phyloP scores from a whole-genome alignment of 1,284 basidiomycete species.

The Heimioporus punctisporus region DNA sequence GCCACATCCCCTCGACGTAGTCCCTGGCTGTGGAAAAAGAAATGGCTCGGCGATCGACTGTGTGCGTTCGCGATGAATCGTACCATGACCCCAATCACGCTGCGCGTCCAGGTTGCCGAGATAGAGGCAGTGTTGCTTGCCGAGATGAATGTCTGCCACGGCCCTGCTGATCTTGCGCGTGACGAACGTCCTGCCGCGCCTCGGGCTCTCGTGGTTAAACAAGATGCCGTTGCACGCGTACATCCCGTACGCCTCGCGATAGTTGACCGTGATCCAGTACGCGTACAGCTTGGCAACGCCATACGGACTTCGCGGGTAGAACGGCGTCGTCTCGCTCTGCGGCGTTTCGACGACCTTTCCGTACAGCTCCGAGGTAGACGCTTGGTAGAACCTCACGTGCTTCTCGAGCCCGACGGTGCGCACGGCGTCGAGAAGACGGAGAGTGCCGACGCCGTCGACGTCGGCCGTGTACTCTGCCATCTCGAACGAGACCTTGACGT shows the following conservation, averaged over 20 bases:
- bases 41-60: conserved; percentile 11
- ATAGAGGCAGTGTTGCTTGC: conserved; percentile 86
- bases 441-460: conserved; percentile 89
- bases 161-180: conserved; percentile 92
- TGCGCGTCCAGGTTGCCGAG: conserved; percentile 90
- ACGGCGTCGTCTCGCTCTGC: conserved; percentile 91
- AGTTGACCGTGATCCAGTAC: conserved; percentile 91
- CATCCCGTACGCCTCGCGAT: conserved; percentile 92
- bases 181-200: conserved; percentile 91
- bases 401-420: conserved; percentile 89
- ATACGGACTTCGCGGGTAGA: conserved; percentile 93
- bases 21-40: conserved; percentile 60
- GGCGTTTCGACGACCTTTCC: conserved; percentile 92
- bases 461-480: conserved; percentile 98
- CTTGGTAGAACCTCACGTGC: conserved; percentile 91
- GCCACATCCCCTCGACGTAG: conserved; percentile 96
- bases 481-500: conserved; percentile 97
- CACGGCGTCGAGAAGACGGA: conserved; percentile 91
- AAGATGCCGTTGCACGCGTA: conserved; percentile 91
- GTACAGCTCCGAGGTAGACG: conserved; percentile 93
- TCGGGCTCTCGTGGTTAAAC: conserved; percentile 95
- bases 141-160: conserved; percentile 85
- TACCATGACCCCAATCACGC: conserved; percentile 95
- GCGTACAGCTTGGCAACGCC: conserved; percentile 91
- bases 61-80: conserved; percentile 21